These are phyloP conservation scores for Ascochyta lentis DNA, from an alignment of 2,329 filamentous ascomycete species.

Conservation along the genomic window DNA sequence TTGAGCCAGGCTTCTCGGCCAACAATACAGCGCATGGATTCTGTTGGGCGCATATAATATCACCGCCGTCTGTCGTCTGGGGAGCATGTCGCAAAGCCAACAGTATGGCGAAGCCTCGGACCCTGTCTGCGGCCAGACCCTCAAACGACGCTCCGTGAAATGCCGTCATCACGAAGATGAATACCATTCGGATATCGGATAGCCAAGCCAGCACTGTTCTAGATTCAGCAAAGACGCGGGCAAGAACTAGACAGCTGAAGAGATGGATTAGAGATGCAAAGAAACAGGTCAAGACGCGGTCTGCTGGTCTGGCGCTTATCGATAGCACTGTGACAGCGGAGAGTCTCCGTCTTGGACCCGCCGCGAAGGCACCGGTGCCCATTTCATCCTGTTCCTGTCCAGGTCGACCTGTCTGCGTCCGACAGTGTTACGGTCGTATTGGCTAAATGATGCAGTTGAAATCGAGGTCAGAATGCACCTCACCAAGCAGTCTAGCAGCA, in stretches of 20 bases:
- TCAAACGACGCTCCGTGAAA: neutral
- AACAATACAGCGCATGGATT: neutral
- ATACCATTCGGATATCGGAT: neutral
- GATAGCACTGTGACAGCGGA: slow-evolving; percentile 12
- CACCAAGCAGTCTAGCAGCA: neutral
- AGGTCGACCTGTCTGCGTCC: neutral
- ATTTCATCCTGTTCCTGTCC: neutral
- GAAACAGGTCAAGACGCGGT: neutral
- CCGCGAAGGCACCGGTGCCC: neutral
- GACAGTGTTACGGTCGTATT: neutral
- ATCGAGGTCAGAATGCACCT: neutral
- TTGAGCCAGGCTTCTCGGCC: neutral
- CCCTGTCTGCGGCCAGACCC: neutral
- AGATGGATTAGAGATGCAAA: neutral
- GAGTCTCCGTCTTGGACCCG: slow-evolving; percentile 4
- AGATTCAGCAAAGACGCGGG: neutral
- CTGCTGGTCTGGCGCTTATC: slow-evolving; percentile 10
- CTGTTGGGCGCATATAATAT: neutral
- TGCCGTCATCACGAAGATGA: neutral
- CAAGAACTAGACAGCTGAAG: neutral
- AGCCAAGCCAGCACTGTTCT: neutral
- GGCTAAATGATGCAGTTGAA: neutral
- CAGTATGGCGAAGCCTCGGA: neutral
- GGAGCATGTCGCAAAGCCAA: neutral
- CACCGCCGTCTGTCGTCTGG: neutral